Evolutionary conservation across 352 stramenopile species (phyloP).

Genomic region (Halophytophthora polymorphica): DNA sequence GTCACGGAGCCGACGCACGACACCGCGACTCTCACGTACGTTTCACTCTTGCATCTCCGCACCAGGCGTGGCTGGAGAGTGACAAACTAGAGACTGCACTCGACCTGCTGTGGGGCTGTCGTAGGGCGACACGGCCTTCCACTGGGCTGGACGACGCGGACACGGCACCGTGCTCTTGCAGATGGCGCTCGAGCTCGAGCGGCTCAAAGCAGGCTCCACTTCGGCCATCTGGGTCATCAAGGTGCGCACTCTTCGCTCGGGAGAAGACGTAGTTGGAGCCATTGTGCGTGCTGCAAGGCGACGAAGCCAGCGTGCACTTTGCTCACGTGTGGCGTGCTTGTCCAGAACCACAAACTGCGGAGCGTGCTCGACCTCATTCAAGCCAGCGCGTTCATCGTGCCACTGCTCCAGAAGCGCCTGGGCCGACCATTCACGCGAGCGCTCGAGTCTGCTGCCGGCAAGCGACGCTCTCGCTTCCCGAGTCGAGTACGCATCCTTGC

Average conservation of each 20-base stretch:
- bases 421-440: conserved; percentile 23
- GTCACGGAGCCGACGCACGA: conserved; percentile 36
- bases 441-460: conserved; percentile 16
- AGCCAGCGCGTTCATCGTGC: conserved; percentile 31
- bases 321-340: no score
- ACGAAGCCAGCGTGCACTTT: no score
- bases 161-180: conserved; percentile 50
- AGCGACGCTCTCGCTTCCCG: conserved; percentile 36
- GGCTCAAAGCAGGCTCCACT: conserved; percentile 18
- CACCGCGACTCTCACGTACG: conserved; percentile 44
- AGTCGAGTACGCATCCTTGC: conserved; percentile 9
- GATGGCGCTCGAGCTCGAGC: conserved; percentile 42
- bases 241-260: conserved; percentile 16
- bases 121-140: conserved; percentile 68
- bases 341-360: conserved; percentile 58
- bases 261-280: no score
- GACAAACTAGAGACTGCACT: background rate
- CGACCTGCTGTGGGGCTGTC: background rate
- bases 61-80: background rate
- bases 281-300: no score
- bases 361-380: conserved; percentile 48
- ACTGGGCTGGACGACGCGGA: conserved; percentile 56
- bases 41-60: background rate
- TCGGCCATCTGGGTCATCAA: conserved; percentile 49
- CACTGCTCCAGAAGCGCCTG: conserved; percentile 49